Conservation (phyloP, 257 asterid species). For the Phtheirospermum japonicum region DNA sequence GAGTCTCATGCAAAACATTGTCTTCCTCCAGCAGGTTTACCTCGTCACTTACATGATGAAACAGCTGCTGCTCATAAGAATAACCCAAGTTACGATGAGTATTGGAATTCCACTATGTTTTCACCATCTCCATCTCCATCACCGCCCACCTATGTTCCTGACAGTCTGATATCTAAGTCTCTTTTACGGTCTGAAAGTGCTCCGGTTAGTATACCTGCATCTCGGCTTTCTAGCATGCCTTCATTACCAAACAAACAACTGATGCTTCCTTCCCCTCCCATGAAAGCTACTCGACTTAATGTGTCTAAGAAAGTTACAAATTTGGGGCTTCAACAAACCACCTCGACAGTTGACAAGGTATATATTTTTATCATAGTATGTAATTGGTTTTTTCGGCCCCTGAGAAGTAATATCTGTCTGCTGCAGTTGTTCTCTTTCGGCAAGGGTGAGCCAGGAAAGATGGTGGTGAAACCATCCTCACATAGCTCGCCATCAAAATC, state of each 20-base stretch:
- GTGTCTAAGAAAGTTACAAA: slow-evolving; percentile 37
- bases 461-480: slow-evolving; percentile 39
- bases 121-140: slow-evolving; percentile 75
- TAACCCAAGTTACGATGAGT: slow-evolving; percentile 62
- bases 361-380: slow-evolving; percentile 20
- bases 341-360: slow-evolving; percentile 60
- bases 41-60: slow-evolving; percentile 49
- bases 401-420: slow-evolving; percentile 21
- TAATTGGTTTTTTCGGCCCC: not conserved
- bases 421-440: slow-evolving; percentile 43
- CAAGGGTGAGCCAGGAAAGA: slow-evolving; percentile 50
- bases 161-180: slow-evolving; percentile 42
- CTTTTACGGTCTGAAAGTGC: slow-evolving; percentile 78
- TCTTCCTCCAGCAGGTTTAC: slow-evolving; percentile 59
- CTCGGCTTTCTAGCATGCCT: slow-evolving; percentile 47
- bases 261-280: slow-evolving; percentile 56
- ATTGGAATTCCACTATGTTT: slow-evolving; percentile 60
- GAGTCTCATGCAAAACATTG: slow-evolving; percentile 54
- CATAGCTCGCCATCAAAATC: slow-evolving; percentile 59
- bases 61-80: slow-evolving; percentile 41
- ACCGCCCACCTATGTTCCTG: slow-evolving; percentile 52
- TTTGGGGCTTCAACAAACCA: slow-evolving; percentile 41
- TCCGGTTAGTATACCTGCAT: slow-evolving; percentile 65
- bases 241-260: slow-evolving; percentile 42
- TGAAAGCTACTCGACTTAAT: slow-evolving; percentile 37